These are phyloP conservation scores for Leccinum imitatum DNA, from an alignment of 768 basidiomycete genomes.

Conservation along the genomic window DNA sequence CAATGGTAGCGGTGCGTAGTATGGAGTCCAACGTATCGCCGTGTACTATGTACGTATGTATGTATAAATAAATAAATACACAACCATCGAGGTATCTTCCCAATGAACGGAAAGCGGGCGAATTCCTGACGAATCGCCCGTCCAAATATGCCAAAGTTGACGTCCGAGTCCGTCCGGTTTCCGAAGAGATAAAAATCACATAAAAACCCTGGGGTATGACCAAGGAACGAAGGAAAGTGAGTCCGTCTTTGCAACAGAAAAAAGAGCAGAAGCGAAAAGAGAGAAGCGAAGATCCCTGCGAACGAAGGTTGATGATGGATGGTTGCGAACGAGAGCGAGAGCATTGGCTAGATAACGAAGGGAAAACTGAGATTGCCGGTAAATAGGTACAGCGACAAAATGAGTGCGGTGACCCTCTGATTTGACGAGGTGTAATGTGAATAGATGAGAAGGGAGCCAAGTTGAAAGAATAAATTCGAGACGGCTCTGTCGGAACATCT, in stretches of 20 bases:
- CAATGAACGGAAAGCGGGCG: not conserved
- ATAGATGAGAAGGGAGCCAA: not conserved
- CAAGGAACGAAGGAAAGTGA: not conserved
- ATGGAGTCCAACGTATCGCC: not conserved
- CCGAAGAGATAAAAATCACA: slow-evolving; percentile 7
- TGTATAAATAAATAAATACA: not conserved
- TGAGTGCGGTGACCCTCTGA: not conserved
- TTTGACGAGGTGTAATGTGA: not conserved
- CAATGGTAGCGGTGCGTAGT: not conserved
- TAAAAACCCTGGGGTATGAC: not conserved
- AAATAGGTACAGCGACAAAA: not conserved
- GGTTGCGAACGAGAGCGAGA: slow-evolving; percentile 3
- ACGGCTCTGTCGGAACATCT: not conserved
- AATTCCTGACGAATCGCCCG: not conserved
- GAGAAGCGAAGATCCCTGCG: not conserved
- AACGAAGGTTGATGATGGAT: slow-evolving; percentile 19
- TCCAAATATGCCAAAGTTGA: not conserved
- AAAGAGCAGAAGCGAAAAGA: not conserved
- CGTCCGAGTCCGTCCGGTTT: slow-evolving; percentile 6
- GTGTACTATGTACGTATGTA: not conserved
- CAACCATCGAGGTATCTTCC: slow-evolving; percentile 5
- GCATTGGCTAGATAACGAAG: slow-evolving; percentile 8
- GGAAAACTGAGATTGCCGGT: not conserved
- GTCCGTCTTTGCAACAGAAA: slow-evolving; percentile 21
- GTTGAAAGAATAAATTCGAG: not conserved